Evolutionary conservation across 2,329 filamentous ascomycete species (phyloP).

Genomic region (Calonectria pauciramosa): DNA sequence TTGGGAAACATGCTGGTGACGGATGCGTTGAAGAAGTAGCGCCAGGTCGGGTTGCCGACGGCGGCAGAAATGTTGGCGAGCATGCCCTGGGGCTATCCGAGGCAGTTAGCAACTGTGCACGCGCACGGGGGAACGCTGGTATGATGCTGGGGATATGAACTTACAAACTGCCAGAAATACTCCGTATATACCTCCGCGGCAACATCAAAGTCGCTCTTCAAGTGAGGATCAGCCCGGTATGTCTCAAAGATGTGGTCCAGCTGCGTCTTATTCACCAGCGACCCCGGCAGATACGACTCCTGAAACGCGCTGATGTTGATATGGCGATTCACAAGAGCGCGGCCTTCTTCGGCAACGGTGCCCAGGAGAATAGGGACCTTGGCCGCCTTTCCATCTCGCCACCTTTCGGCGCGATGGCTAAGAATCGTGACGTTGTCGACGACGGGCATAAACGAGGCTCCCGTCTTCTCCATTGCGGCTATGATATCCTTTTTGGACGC

Average conservation of each 20-base stretch:
- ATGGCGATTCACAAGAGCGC: slow-evolving; percentile 39
- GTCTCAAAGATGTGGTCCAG: slow-evolving; percentile 29
- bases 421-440: slow-evolving; percentile 38
- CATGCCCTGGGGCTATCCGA: slow-evolving; percentile 41
- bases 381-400: slow-evolving; percentile 32
- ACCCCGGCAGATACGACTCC: slow-evolving; percentile 28
- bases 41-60: slow-evolving; percentile 40
- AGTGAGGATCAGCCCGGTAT: slow-evolving; percentile 29
- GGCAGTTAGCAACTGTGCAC: slow-evolving; percentile 18
- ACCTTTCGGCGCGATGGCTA: slow-evolving; percentile 31
- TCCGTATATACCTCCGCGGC: slow-evolving; percentile 45
- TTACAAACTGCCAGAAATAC: slow-evolving; percentile 45
- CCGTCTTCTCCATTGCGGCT: slow-evolving; percentile 20
- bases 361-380: slow-evolving; percentile 43
- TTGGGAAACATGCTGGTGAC: slow-evolving; percentile 34
- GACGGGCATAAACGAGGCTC: slow-evolving; percentile 30
- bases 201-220: slow-evolving; percentile 42
- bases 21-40: slow-evolving; percentile 45
- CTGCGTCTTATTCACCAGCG: slow-evolving; percentile 27
- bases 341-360: slow-evolving; percentile 43
- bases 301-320: slow-evolving; percentile 39
- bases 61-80: slow-evolving; percentile 39
- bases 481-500: slow-evolving; percentile 32
- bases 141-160: no score
- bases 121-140: no score